Evolutionary conservation across 352 stramenopile genomes (phyloP).

Genomic region (Pythium vanterpoolii): DNA sequence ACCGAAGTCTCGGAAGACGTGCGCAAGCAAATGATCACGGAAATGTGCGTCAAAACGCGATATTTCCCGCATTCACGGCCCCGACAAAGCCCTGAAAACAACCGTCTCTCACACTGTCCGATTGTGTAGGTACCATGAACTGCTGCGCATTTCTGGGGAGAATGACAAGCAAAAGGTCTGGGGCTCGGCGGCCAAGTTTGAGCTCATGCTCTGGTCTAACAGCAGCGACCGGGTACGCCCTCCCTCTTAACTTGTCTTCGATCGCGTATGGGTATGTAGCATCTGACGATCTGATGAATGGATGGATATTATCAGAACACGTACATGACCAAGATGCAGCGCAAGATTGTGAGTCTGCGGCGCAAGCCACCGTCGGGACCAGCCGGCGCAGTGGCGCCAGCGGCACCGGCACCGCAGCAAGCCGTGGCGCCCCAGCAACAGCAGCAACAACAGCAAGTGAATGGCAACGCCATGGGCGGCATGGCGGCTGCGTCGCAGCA

Average conservation of each 20-base stretch:
- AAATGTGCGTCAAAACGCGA: conserved; percentile 55
- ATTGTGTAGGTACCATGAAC: conserved; percentile 70
- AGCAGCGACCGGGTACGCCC: conserved; percentile 57
- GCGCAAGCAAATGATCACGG: conserved; percentile 86
- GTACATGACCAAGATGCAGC: conserved; percentile 83
- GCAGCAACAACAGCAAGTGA: conserved; percentile 6
- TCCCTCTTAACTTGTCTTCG: neutral
- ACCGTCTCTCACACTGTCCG: neutral
- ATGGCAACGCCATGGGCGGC: too few species aligned
- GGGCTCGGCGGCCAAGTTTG: conserved; percentile 82
- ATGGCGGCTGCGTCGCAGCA: too few species aligned
- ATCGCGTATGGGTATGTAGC: too few species aligned
- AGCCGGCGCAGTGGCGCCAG: conserved; percentile 1
- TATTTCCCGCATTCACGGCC: neutral
- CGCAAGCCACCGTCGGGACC: conserved; percentile 51
- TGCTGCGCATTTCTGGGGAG: conserved; percentile 78
- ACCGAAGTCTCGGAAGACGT: conserved; percentile 76
- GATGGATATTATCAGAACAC: too few species aligned
- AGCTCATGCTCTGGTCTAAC: conserved; percentile 84
- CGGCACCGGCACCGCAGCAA: conserved; percentile 1
- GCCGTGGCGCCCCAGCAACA: neutral
- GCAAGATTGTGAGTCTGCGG: conserved; percentile 79
- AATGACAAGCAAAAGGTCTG: conserved; percentile 85
- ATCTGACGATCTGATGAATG: too few species aligned
- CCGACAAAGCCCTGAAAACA: neutral